Evolutionary conservation across 1,284 basidiomycete genomes (phyloP).

Genomic region (Apiotrichum montevideense): DNA sequence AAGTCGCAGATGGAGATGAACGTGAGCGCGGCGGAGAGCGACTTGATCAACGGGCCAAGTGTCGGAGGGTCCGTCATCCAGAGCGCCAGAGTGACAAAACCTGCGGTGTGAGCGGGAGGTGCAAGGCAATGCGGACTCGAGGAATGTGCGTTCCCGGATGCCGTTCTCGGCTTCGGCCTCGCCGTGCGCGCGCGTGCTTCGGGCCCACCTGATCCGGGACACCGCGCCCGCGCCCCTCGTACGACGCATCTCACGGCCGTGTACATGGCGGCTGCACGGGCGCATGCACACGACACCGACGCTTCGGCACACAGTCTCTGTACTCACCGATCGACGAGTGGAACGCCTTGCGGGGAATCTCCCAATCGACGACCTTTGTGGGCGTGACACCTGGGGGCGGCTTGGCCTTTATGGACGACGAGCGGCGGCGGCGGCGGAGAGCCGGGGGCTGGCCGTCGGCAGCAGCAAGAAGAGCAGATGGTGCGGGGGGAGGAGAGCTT

Average conservation of each 20-base stretch:
- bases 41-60: slow-evolving; percentile 55
- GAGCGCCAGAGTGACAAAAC: slow-evolving; percentile 76
- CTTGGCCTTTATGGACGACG: slow-evolving; percentile 36
- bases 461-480: slow-evolving; percentile 6
- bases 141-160: no score
- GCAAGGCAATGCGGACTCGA: no score
- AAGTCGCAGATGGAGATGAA: slow-evolving; percentile 71
- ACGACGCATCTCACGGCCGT: not conserved
- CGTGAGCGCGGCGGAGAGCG: slow-evolving; percentile 62
- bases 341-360: slow-evolving; percentile 84
- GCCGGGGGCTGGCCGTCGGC: slow-evolving; percentile 1
- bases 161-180: not conserved
- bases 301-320: not conserved
- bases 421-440: slow-evolving; percentile 28
- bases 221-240: not conserved
- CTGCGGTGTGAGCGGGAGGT: slow-evolving; percentile 47
- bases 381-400: slow-evolving; percentile 39
- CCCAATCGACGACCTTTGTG: slow-evolving; percentile 50
- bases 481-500: slow-evolving; percentile 17
- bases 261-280: no score
- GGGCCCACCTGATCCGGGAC: no score
- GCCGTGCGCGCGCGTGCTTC: no score
- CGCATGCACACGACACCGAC: not conserved
- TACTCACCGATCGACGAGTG: slow-evolving; percentile 82
- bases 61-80: slow-evolving; percentile 47